A percentile compares a stretch with the other conserved stretches of the same genome.
Conservation (phyloP, 208 protist species). For the Trichomonas tenax region DNA sequence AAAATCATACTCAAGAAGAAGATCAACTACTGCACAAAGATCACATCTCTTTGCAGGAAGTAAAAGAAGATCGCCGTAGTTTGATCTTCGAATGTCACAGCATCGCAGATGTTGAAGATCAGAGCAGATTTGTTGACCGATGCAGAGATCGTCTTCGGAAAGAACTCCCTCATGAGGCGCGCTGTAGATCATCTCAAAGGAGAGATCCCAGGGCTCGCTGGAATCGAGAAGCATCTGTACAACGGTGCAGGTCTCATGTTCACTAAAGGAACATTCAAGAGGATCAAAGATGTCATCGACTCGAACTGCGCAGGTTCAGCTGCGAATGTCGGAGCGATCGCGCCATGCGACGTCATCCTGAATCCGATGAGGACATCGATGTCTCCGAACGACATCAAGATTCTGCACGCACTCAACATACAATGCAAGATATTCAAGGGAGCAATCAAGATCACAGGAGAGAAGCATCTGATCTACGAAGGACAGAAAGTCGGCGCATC, state of each 20-base stretch:
- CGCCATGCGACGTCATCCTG: conserved; percentile 81
- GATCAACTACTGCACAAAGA: not conserved
- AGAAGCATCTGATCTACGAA: conserved; percentile 73
- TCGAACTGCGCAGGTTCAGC: conserved; percentile 39
- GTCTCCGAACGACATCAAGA: conserved; percentile 87
- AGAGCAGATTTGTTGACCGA: not conserved
- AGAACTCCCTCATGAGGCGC: not conserved
- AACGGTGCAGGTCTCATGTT: too few relatives aligned
- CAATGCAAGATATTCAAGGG: conserved; percentile 94
- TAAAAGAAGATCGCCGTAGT: not conserved
- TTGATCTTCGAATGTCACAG: not conserved
- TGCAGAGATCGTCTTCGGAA: not conserved
- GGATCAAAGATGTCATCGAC: not conserved
- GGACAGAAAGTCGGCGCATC: conserved; percentile 80
- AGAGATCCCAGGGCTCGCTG: not conserved
- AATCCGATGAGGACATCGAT: conserved; percentile 80
- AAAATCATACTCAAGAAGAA: not conserved
- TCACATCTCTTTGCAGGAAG: not conserved
- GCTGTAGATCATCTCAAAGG: not conserved
- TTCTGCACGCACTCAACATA: conserved; percentile 98
- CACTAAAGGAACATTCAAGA: not conserved
- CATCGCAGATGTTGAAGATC: not conserved
- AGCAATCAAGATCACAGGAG: conserved; percentile 89
- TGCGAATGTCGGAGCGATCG: conserved; percentile 84
- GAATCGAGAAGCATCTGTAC: not conserved